These are phyloP conservation scores for Fusarium ambrosium DNA, from an alignment of 2,329 filamentous ascomycete genomes.

Conservation along the genomic window DNA sequence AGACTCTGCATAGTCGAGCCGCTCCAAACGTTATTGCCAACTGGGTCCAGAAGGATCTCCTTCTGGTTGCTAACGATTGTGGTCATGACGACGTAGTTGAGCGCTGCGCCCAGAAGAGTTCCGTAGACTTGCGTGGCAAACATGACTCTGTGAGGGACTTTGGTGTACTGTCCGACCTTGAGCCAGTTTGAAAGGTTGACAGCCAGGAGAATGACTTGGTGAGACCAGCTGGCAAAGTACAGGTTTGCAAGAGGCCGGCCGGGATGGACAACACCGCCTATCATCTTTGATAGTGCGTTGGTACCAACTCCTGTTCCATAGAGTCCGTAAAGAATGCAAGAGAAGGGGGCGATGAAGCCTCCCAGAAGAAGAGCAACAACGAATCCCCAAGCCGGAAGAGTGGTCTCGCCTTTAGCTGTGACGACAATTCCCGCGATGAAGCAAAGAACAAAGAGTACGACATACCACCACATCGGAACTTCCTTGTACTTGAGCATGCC, in stretches of 20 bases:
- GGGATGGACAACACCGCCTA: slow-evolving; percentile 62
- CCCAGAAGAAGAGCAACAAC: slow-evolving; percentile 51
- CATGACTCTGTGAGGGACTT: slow-evolving; percentile 58
- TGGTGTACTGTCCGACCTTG: slow-evolving; percentile 55
- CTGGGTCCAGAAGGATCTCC: slow-evolving; percentile 55
- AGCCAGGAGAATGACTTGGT: slow-evolving; percentile 52
- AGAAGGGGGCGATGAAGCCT: slow-evolving; percentile 53
- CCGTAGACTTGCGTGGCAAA: slow-evolving; percentile 57
- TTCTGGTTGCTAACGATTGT: slow-evolving; percentile 59
- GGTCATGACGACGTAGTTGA: slow-evolving; percentile 63
- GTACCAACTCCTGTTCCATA: slow-evolving; percentile 38
- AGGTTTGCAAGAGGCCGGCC: slow-evolving; percentile 57
- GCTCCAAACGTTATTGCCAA: slow-evolving; percentile 61
- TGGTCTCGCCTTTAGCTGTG: slow-evolving; percentile 52
- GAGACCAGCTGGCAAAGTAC: slow-evolving; percentile 55
- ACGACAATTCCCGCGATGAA: slow-evolving; percentile 54
- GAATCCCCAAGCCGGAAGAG: slow-evolving; percentile 54
- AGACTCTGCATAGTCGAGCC: slow-evolving; percentile 61
- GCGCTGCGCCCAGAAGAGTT: slow-evolving; percentile 55
- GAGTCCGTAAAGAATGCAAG: slow-evolving; percentile 47
- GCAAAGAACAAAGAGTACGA: slow-evolving; percentile 47
- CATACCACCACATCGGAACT: slow-evolving; percentile 54
- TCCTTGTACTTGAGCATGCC: slow-evolving; percentile 58
- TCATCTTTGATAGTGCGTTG: slow-evolving; percentile 54
- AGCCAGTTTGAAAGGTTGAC: slow-evolving; percentile 48